Evolutionary conservation across 495 filamentous ascomycete species (phyloP).

Genomic region (Penicillium soppii): DNA sequence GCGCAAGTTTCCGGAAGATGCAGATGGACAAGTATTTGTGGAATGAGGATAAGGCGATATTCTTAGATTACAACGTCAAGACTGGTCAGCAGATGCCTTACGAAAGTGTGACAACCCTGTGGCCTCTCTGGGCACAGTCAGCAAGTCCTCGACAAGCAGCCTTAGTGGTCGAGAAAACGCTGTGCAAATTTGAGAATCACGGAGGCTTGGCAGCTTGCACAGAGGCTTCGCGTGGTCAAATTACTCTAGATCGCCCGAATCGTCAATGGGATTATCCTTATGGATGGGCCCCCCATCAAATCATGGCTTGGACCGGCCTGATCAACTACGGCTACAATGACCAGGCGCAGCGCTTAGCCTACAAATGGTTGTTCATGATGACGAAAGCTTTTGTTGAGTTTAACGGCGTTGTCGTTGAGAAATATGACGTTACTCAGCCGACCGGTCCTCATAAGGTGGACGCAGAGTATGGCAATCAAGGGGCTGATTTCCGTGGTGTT

Average conservation of each 20-base stretch:
- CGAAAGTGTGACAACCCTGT: slow-evolving; percentile 89
- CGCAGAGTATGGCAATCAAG: slow-evolving; percentile 97
- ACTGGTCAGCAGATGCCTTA: too few relatives aligned
- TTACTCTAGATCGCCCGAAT: slow-evolving; percentile 79
- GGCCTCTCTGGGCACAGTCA: slow-evolving; percentile 93
- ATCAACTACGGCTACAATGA: slow-evolving; percentile 86
- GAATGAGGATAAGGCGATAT: slow-evolving; percentile 89
- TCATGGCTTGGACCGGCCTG: slow-evolving; percentile 92
- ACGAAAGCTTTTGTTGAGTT: slow-evolving; percentile 96
- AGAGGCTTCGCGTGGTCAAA: slow-evolving; percentile 74
- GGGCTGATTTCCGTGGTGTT: slow-evolving; percentile 87
- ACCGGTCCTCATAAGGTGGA: slow-evolving; percentile 89
- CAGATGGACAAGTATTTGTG: slow-evolving; percentile 87
- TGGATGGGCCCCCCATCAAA: slow-evolving; percentile 98
- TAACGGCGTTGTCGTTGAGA: slow-evolving; percentile 96
- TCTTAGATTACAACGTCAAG: slow-evolving; percentile 86
- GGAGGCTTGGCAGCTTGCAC: slow-evolving; percentile 91
- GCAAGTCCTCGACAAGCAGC: slow-evolving; percentile 77
- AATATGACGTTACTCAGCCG: slow-evolving; percentile 91
- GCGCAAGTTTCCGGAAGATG: slow-evolving; percentile 73
- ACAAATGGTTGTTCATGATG: slow-evolving; percentile 97
- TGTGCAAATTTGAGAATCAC: slow-evolving; percentile 81
- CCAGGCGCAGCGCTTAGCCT: slow-evolving; percentile 82
- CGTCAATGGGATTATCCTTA: slow-evolving; percentile 98
- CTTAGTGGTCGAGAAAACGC: slow-evolving; percentile 67